A percentile compares a stretch with the other conserved stretches of the same genome.
phyloP scores from a whole-genome alignment of 2,329 filamentous ascomycete species.

The Phyllosticta citribraziliensis region DNA sequence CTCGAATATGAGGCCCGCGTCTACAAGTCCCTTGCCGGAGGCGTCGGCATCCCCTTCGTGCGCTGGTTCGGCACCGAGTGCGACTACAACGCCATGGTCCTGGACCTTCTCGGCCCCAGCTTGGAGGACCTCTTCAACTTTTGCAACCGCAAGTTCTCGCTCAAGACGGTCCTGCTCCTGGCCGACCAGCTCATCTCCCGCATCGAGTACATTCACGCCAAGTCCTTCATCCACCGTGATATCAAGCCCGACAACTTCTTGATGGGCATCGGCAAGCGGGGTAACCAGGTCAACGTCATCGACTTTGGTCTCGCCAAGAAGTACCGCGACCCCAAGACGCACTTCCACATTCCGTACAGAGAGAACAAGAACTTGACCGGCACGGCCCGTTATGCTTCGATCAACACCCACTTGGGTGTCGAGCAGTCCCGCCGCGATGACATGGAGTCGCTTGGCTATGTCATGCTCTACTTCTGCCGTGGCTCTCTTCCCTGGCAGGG shows the following conservation, averaged over 20 bases:
- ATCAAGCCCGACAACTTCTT: slow-evolving; percentile 99
- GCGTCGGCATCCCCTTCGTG: slow-evolving; percentile 96
- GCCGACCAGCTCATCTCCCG: slow-evolving; percentile 98
- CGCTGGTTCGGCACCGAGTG: slow-evolving; percentile 99
- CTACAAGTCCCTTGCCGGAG: slow-evolving; percentile 79
- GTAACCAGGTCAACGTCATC: slow-evolving; percentile 98
- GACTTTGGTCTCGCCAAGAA: slow-evolving; percentile 99
- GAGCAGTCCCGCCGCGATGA: slow-evolving; percentile 99
- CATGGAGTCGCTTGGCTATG: slow-evolving; percentile 97
- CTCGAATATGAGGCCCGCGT: slow-evolving; percentile 98
- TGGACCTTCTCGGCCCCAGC: slow-evolving; percentile 89
- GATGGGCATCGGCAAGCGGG: slow-evolving; percentile 98
- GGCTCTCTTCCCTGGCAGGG: slow-evolving; percentile 98
- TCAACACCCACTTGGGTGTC: slow-evolving; percentile 97
- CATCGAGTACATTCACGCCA: slow-evolving; percentile 99
- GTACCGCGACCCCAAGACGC: slow-evolving; percentile 98
- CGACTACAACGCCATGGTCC: slow-evolving; percentile 99
- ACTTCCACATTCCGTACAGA: slow-evolving; percentile 98
- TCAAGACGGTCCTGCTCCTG: slow-evolving; percentile 94
- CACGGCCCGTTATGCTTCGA: slow-evolving; percentile 95
- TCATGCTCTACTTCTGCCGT: slow-evolving; percentile 99
- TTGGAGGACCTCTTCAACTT: slow-evolving; percentile 99
- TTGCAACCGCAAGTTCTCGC: slow-evolving; percentile 98
- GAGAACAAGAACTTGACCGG: slow-evolving; percentile 99
- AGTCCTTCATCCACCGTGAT: slow-evolving; percentile 98